These are phyloP conservation scores for Alternaria angustiovoidea DNA, from an alignment of 2,329 filamentous ascomycete species.

Conservation along the genomic window DNA sequence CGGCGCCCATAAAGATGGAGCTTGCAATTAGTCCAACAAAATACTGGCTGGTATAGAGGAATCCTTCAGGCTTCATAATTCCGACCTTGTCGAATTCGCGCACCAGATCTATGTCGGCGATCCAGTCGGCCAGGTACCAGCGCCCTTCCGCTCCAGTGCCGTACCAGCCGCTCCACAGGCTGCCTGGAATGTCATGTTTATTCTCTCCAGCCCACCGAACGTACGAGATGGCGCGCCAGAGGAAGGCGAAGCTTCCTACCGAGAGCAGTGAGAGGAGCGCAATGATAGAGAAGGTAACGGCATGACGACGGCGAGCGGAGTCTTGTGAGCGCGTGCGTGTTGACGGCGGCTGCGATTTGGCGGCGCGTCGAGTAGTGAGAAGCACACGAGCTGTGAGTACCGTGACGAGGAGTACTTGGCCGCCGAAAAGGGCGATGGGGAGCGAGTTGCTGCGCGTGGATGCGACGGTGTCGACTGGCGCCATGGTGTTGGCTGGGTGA, in stretches of 20 bases:
- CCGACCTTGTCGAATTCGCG: constrained; percentile 64
- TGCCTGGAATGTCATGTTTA: constrained; percentile 53
- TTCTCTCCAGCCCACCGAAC: constrained; percentile 58
- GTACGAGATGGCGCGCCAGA: constrained; percentile 59
- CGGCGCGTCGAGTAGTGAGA: constrained; percentile 40
- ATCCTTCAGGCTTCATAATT: constrained; percentile 62
- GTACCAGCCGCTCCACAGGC: constrained; percentile 51
- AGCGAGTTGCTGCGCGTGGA: constrained; percentile 43
- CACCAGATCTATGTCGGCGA: constrained; percentile 62
- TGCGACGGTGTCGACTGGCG: constrained; percentile 45
- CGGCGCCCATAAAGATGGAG: constrained; percentile 65
- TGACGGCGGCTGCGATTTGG: constrained; percentile 44
- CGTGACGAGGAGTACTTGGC: constrained; percentile 42
- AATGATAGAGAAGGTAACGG: constrained; percentile 55
- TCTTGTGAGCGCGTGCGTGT: constrained; percentile 45
- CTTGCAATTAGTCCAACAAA: constrained; percentile 64
- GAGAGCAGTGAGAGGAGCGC: constrained; percentile 56
- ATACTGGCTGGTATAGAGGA: constrained; percentile 70
- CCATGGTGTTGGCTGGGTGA: constrained; percentile 33
- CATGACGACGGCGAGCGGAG: constrained; percentile 41
- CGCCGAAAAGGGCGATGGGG: constrained; percentile 43
- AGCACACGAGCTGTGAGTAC: constrained; percentile 42
- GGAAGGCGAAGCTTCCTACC: constrained; percentile 56
- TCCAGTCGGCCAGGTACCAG: constrained; percentile 60
- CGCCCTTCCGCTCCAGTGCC: constrained; percentile 44